Conservation (phyloP, 1,284 basidiomycete species). For the Fomitopsis schrenkii region DNA sequence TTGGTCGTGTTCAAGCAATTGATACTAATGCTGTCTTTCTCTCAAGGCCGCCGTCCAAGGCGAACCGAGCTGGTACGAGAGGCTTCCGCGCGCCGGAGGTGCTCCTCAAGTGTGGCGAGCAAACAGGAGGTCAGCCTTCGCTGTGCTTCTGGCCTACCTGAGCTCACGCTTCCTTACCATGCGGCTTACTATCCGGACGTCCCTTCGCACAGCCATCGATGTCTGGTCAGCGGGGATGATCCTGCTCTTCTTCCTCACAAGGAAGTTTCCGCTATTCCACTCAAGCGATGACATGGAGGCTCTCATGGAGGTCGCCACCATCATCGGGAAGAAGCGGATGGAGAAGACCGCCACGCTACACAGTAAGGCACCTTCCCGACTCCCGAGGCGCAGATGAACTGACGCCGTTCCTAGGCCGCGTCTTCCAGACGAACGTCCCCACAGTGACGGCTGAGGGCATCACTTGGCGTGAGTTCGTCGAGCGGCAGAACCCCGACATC, state of each 20-base stretch:
- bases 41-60: conserved; percentile 78
- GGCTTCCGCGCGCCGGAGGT: conserved; percentile 98
- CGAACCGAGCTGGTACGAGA: conserved; percentile 94
- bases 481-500: conserved; percentile 73
- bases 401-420: conserved; percentile 57
- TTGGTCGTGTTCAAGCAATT: not conserved
- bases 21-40: no score
- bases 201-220: conserved; percentile 71
- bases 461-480: conserved; percentile 70
- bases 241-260: conserved; percentile 86
- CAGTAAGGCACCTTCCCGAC: conserved; percentile 51
- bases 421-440: conserved; percentile 83
- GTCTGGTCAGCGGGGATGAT: conserved; percentile 96
- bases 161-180: not conserved
- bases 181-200: conserved; percentile 6
- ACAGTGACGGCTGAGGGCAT: conserved; percentile 63
- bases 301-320: conserved; percentile 88
- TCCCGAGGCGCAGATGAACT: not conserved
- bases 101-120: conserved; percentile 90
- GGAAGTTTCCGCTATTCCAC: conserved; percentile 94
- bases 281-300: conserved; percentile 95
- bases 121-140: conserved; percentile 76
- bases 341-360: conserved; percentile 87
- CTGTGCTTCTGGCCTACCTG: not conserved
- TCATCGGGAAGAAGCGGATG: conserved; percentile 84